phyloP scores from a whole-genome alignment of 2,329 filamentous ascomycete species.

The Claviceps digitariae region DNA sequence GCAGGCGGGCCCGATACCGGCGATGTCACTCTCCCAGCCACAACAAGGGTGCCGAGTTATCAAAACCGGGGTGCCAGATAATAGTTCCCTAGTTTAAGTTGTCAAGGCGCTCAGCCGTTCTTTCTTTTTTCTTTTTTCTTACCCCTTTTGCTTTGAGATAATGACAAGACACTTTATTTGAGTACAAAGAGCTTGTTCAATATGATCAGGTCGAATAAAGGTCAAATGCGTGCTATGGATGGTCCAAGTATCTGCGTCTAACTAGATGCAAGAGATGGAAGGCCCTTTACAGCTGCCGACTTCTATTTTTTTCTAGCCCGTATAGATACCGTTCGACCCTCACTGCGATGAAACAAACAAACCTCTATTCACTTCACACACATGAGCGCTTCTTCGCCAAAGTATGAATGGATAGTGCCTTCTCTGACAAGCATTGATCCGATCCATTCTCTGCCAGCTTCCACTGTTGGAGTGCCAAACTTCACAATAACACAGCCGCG shows the following conservation, averaged over 20 bases:
- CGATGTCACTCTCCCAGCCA: too few species aligned
- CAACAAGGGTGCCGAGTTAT: too few species aligned
- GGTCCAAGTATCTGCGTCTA: background rate
- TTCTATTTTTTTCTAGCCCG: background rate
- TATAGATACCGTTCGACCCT: background rate
- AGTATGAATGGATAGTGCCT: conserved; percentile 54
- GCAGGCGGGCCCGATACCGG: too few species aligned
- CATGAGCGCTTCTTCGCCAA: conserved; percentile 70
- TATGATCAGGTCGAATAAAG: too few species aligned
- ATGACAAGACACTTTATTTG: too few species aligned
- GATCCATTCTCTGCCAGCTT: conserved; percentile 71
- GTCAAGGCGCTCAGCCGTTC: too few species aligned
- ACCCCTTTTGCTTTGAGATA: too few species aligned
- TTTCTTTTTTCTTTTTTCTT: too few species aligned
- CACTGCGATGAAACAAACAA: background rate
- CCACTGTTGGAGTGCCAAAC: conserved; percentile 70
- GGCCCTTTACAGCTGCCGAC: background rate
- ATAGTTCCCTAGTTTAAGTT: too few species aligned
- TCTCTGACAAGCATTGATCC: conserved; percentile 60
- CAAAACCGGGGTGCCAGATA: too few species aligned
- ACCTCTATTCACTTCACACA: conserved; percentile 43
- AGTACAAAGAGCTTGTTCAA: background rate
- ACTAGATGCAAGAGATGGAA: conserved; percentile 32
- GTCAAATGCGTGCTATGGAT: background rate
- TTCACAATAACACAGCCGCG: conserved; percentile 82